These are phyloP conservation scores for Sclerotinia subarctica DNA, from an alignment of 2,329 filamentous ascomycete species.

Conservation along the genomic window DNA sequence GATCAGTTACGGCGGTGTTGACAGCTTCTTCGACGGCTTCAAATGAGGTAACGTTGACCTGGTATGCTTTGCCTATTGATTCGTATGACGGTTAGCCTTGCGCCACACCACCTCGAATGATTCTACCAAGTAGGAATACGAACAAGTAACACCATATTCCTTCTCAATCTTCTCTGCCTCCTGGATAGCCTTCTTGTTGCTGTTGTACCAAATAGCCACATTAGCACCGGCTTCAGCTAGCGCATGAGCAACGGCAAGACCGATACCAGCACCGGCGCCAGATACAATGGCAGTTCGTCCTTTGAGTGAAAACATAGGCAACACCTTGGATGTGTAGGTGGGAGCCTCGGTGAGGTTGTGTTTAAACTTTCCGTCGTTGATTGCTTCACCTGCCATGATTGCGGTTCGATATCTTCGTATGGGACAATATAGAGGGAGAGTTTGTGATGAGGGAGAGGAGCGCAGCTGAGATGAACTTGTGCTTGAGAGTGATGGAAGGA, in stretches of 20 bases:
- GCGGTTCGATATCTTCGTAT: not conserved
- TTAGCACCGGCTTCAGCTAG: slow-evolving; percentile 46
- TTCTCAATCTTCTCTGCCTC: slow-evolving; percentile 62
- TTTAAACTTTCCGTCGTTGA: slow-evolving; percentile 47
- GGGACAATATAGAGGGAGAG: too few relatives aligned
- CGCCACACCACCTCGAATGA: not conserved
- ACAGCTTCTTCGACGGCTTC: slow-evolving; percentile 44
- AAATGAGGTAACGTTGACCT: slow-evolving; percentile 57
- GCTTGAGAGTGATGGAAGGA: not conserved
- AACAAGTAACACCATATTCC: slow-evolving; percentile 65
- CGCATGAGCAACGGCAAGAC: slow-evolving; percentile 45
- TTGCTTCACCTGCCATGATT: slow-evolving; percentile 26
- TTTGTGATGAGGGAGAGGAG: not conserved
- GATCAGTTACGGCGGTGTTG: slow-evolving; percentile 53
- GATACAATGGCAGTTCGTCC: slow-evolving; percentile 54
- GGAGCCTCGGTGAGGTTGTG: slow-evolving; percentile 54
- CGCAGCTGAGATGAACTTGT: not conserved
- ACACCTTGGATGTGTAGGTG: slow-evolving; percentile 46
- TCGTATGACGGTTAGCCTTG: slow-evolving; percentile 7
- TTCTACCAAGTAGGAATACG: slow-evolving; percentile 34
- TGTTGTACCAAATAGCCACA: slow-evolving; percentile 55
- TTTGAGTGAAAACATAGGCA: slow-evolving; percentile 59
- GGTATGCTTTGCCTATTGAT: slow-evolving; percentile 54
- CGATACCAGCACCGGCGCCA: slow-evolving; percentile 46
- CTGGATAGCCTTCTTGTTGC: slow-evolving; percentile 61